Evolutionary conservation across 345 rosid genomes (phyloP), one percentile per base, ranked within the genome.

Genomic region (Durio zibethinus): DNA sequence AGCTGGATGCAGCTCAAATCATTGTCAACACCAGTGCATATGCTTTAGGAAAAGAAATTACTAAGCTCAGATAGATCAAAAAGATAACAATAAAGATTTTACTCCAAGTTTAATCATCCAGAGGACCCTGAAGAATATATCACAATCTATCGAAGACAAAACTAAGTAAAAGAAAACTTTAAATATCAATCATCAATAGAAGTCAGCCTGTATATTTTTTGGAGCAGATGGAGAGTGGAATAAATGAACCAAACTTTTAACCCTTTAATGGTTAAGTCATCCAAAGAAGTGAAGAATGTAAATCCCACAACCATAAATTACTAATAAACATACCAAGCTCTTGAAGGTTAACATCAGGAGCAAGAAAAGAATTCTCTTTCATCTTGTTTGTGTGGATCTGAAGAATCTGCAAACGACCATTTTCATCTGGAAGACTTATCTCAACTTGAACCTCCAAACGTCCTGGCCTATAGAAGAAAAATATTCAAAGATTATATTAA

Each of bases 381-480:
- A 97, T 97, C 86, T 91, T 97, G 87, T 87, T 97, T 40, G 99
- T 97, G 82, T 94, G 98, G 86, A 97, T 97, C 82, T 97, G 90
- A 84, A 97, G 94, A 79, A 97, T 97, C 84, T 94, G 99, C 73
- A 94, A 72, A 27, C 98, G 99, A 10, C 99, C 99, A 80, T 87
- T 86, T 89, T 96, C 99, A 87, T 96, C 97, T 29, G 97, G 99
- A 88, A 96, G 99, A 87, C 97, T 92, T 83, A 96, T 96, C 92
- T 96, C 98, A 79, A 96, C 92, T 86, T 96, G 99, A 83, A 94
- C 99, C 85, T 97, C 99, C 84, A 97, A 81, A 71, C 99, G 89
- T 84, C 98, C 99, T 56, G 98, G 98, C 84, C 99, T 94, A 80
- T 54, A 84, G 53, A 78, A 61, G 76, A 38, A 35, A 80, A 61